These are phyloP conservation scores for Russula foetens DNA, from an alignment of 768 basidiomycete genomes.

Conservation along the genomic window DNA sequence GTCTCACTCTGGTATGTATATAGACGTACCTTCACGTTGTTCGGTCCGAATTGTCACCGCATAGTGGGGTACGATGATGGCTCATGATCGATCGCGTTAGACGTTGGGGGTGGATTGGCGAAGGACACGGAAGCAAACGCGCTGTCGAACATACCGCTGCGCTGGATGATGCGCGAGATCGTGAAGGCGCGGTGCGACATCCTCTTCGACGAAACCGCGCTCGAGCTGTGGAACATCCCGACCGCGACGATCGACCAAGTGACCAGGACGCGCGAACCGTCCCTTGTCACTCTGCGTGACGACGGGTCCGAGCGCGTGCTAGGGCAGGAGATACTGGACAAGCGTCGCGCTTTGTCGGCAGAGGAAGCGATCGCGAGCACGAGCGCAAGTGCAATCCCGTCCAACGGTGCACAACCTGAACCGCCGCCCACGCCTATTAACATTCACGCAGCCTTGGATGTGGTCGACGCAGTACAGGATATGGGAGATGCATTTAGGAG, in stretches of 20 bases:
- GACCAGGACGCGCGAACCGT: neutral
- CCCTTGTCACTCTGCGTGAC: neutral
- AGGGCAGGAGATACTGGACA: neutral
- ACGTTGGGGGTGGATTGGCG: conserved; percentile 14
- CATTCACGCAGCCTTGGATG: neutral
- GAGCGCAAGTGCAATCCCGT: neutral
- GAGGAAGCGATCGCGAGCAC: neutral
- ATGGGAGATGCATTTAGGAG: conserved; percentile 44
- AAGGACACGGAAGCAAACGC: neutral
- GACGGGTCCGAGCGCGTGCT: neutral
- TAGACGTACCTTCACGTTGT: neutral
- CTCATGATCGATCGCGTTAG: neutral
- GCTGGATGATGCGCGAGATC: conserved; percentile 19
- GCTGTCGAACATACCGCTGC: conserved; percentile 15
- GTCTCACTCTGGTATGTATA: conserved; percentile 9
- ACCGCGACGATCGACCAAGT: neutral
- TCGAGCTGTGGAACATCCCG: conserved; percentile 7
- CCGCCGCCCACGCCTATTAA: neutral
- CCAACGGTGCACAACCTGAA: neutral
- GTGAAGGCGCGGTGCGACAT: conserved; percentile 8
- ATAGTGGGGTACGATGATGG: neutral
- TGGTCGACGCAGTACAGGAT: conserved; percentile 35
- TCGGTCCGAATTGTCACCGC: neutral
- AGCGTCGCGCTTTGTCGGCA: neutral
- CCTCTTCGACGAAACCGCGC: conserved; percentile 8